Conservation (phyloP, 257 asterid genomes). For the Marsdenia floribunda region DNA sequence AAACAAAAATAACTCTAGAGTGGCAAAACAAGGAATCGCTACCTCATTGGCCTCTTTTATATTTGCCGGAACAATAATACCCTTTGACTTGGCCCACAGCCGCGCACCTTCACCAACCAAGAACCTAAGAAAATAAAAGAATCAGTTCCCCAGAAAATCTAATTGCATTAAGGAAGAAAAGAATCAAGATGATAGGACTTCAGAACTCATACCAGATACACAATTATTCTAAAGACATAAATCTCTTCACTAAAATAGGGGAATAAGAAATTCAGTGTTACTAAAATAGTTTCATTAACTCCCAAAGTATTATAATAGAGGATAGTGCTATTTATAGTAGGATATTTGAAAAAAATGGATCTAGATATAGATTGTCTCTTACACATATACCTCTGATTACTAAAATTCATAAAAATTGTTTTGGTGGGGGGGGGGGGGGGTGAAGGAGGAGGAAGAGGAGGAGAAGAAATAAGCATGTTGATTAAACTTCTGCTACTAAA, state of each 20-base stretch:
- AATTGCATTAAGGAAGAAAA: not conserved
- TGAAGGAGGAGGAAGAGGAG: too few relatives aligned
- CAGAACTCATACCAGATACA: not conserved
- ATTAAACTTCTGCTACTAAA: not conserved
- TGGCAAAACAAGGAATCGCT: constrained; percentile 11
- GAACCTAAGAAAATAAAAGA: constrained; percentile 47
- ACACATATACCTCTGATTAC: too few relatives aligned
- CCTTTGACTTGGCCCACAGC: constrained; percentile 81
- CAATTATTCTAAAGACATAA: not conserved
- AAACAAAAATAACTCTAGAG: constrained; percentile 11
- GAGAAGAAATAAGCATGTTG: not conserved
- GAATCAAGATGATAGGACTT: not conserved
- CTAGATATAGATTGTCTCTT: too few relatives aligned
- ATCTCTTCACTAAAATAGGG: not conserved
- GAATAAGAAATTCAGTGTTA: too few relatives aligned
- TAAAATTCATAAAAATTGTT: too few relatives aligned
- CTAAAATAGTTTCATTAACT: too few relatives aligned
- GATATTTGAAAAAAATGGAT: too few relatives aligned
- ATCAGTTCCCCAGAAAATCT: constrained; percentile 2
- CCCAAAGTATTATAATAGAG: too few relatives aligned
- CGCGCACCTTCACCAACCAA: constrained; percentile 93
- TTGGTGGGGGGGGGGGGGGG: too few relatives aligned
- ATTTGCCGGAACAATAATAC: constrained; percentile 39
- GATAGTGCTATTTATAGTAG: too few relatives aligned
- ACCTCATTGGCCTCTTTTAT: constrained; percentile 56